These are phyloP conservation scores for Hymenoscyphus infarciens DNA, from an alignment of 2,329 filamentous ascomycete genomes.

Conservation along the genomic window DNA sequence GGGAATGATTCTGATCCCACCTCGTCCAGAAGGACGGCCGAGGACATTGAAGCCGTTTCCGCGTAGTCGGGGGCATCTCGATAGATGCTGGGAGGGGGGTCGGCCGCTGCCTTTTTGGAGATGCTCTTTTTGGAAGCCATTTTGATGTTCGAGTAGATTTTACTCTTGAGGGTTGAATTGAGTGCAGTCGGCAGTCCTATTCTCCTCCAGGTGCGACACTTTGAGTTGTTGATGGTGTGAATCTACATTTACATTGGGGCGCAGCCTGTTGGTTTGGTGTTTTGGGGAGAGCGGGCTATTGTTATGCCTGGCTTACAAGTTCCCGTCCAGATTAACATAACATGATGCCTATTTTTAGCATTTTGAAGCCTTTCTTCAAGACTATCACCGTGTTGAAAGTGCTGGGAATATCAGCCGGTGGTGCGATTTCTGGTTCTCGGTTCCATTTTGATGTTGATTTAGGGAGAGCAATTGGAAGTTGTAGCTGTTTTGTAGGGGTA, in stretches of 20 bases:
- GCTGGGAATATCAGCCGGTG: neutral
- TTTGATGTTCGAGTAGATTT: neutral
- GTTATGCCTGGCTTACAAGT: neutral
- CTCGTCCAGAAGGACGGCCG: conserved; percentile 23
- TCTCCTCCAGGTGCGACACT: neutral
- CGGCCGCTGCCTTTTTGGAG: neutral
- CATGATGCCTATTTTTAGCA: neutral
- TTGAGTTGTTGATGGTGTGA: neutral
- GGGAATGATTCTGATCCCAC: conserved; percentile 21
- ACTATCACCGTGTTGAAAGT: neutral
- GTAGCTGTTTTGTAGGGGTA: neutral
- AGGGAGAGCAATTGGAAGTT: neutral
- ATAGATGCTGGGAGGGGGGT: conserved; percentile 21
- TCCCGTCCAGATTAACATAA: neutral
- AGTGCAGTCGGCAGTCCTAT: neutral
- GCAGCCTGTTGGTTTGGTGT: neutral
- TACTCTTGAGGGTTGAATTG: neutral
- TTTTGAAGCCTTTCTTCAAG: neutral
- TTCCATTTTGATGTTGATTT: neutral
- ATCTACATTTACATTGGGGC: neutral
- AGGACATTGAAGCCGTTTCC: conserved; percentile 28
- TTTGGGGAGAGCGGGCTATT: neutral
- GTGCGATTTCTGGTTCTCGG: no score
- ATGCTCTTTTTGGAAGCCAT: conserved; percentile 4
- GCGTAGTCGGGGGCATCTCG: conserved; percentile 23